A percentile compares a stretch with the other conserved stretches of the same genome.
These are phyloP conservation scores for Lathyrus tuberosus DNA, from an alignment of 306 rosid species.

Conservation along the genomic window DNA sequence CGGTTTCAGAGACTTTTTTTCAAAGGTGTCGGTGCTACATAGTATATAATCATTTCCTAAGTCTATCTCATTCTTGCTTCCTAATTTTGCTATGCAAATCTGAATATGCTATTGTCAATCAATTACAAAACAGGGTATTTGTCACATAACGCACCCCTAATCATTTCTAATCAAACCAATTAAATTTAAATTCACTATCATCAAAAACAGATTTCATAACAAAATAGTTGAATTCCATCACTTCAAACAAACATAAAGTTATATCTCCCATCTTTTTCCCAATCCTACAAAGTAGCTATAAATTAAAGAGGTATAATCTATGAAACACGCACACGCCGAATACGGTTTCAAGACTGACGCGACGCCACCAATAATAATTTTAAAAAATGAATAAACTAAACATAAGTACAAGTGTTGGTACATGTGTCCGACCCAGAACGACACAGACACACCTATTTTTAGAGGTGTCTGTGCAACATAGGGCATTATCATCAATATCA, in stretches of 20 bases:
- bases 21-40: too few relatives aligned
- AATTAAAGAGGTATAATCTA: too few relatives aligned
- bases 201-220: neutral
- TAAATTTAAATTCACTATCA: neutral
- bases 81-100: neutral
- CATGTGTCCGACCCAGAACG: too few relatives aligned
- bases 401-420: too few relatives aligned
- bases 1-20: too few relatives aligned
- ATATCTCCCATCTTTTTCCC: neutral
- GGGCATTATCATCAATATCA: neutral
- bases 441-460: too few relatives aligned
- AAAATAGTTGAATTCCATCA: neutral
- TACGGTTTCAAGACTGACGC: too few relatives aligned
- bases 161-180: neutral
- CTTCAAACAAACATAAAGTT: slow-evolving; percentile 5
- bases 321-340: too few relatives aligned
- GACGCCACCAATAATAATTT: too few relatives aligned
- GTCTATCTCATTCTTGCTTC: neutral
- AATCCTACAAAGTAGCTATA: neutral
- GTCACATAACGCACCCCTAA: neutral
- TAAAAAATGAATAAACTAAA: too few relatives aligned
- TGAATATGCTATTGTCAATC: neutral
- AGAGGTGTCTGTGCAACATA: too few relatives aligned
- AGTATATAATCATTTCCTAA: neutral
- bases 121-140: neutral